Base-by-base conservation (phyloP, 192 early-diverging fungal species). In the Thoreauomyces humboldtii region DNA sequence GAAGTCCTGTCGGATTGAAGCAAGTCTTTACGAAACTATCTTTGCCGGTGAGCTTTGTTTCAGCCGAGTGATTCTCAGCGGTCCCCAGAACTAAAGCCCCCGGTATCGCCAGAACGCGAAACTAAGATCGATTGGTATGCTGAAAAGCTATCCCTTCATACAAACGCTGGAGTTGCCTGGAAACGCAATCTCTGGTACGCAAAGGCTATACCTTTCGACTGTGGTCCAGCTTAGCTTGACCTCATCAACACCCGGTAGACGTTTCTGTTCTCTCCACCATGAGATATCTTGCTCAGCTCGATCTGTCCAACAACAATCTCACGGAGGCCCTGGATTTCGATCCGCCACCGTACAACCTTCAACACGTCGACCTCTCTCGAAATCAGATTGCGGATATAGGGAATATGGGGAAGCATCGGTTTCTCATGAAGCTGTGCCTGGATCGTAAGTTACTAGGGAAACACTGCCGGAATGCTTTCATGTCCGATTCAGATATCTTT, bases 261-360 rank as follows among this genome's bases (percentile, higher is more conserved):
- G 15, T 69, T 5, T 64, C 77, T 0, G 34, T 52, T 12, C 71
- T 84, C 12, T 44, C 62, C 22, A 28, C 38, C 2, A 60, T 79
- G 65, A 64, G 53, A 15, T 77, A 83, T 58, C 70, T 86, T 9
- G 67, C 76, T 6, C 67, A 77, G 34, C 17, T 86, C 25, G 77
- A 86, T 60, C 61, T 82, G 12, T 81, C 78, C 50, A 58, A 74
- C 73, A 85, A 85, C 67, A 58, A 67, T 19, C 68, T 86, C 14
- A 55, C 76, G 12, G 41, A 57, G 17, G 53, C 70, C 1, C 66
- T 73, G 19, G 44, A 21, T 5, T 73, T 74, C 65, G 37, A 65
- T 35, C 76, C 78, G 7, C 59, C 74, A 7, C 75, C 79, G 17
- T 78, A 75, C 75, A 79, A 81, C 57, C 56, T 83, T 1, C 84